Evolutionary conservation across 176 grass and related monocot genomes (phyloP).

Genomic region (Puccinellia tenuiflora): DNA sequence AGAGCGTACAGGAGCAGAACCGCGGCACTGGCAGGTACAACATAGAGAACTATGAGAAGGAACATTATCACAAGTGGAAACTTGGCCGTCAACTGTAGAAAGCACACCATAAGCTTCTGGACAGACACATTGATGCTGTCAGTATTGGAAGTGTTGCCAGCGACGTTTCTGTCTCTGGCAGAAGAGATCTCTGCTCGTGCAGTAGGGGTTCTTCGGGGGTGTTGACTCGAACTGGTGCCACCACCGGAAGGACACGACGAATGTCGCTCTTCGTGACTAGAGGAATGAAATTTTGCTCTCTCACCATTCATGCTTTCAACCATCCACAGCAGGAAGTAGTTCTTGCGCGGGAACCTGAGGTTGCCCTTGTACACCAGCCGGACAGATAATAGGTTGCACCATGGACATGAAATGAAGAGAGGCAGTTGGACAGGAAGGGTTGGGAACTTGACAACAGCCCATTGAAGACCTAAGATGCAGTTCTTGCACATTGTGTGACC

Average conservation of each 20-base stretch:
- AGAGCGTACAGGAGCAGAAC: conserved; percentile 64
- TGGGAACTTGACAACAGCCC: conserved; percentile 77
- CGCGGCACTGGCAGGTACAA: conserved; percentile 63
- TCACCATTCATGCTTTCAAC: conserved; percentile 83
- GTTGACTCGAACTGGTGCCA: conserved; percentile 33
- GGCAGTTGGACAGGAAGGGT: conserved; percentile 69
- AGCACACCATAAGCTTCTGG: conserved; percentile 54
- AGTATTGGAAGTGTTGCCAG: conserved; percentile 24
- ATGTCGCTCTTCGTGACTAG: conserved; percentile 20
- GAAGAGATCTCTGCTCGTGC: background rate
- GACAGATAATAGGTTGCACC: conserved; percentile 78
- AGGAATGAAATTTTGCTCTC: conserved; percentile 44
- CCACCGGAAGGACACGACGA: conserved; percentile 18
- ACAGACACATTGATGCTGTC: conserved; percentile 51
- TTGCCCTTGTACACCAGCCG: conserved; percentile 74
- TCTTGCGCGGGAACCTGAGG: conserved; percentile 76
- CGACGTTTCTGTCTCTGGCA: conserved; percentile 1
- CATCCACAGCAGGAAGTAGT: conserved; percentile 97
- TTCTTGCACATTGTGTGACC: conserved; percentile 99
- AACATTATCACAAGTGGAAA: conserved; percentile 82
- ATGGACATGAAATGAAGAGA: conserved; percentile 83
- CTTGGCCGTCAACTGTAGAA: conserved; percentile 70
- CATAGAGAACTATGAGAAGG: conserved; percentile 82
- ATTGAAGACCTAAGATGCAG: conserved; percentile 75
- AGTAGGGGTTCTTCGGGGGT: conserved; percentile 25